Evolutionary conservation across 441 rosid genomes (phyloP).

Genomic region (Gossypium schwendimanii): DNA sequence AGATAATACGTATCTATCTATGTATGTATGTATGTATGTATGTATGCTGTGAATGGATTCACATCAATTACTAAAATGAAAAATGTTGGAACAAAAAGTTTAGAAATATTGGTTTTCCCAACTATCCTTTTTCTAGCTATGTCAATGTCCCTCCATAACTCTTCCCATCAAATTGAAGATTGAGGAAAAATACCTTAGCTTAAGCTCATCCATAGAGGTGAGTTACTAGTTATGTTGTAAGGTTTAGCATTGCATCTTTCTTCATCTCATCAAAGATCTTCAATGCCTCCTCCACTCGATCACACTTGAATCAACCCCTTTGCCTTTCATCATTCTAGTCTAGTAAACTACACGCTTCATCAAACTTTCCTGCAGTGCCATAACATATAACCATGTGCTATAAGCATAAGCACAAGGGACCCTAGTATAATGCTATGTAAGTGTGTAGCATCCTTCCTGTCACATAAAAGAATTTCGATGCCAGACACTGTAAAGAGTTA

Average conservation of each 20-base stretch:
- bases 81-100: too few species aligned
- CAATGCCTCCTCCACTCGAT: constrained; percentile 61
- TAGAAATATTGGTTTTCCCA: too few species aligned
- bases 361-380: constrained; percentile 77
- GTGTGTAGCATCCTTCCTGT: too few species aligned
- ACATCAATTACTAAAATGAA: too few species aligned
- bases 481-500: background rate
- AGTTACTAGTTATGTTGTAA: background rate
- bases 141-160: too few species aligned
- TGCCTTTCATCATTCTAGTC: constrained; percentile 58
- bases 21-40: background rate
- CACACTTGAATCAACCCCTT: constrained; percentile 81
- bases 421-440: background rate
- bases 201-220: background rate
- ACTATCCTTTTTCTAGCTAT: too few species aligned
- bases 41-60: background rate
- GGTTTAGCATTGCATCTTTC: constrained; percentile 66
- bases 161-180: too few species aligned
- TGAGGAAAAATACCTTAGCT: background rate
- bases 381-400: constrained; percentile 90
- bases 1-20: too few species aligned
- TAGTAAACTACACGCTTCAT: constrained; percentile 64
- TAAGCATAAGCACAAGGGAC: constrained; percentile 90
- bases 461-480: too few species aligned
- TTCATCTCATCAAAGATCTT: constrained; percentile 73